Evolutionary conservation across 2,329 filamentous ascomycete species (phyloP), one percentile per base, ranked within the genome.

Genomic region (Claviceps spartinae): DNA sequence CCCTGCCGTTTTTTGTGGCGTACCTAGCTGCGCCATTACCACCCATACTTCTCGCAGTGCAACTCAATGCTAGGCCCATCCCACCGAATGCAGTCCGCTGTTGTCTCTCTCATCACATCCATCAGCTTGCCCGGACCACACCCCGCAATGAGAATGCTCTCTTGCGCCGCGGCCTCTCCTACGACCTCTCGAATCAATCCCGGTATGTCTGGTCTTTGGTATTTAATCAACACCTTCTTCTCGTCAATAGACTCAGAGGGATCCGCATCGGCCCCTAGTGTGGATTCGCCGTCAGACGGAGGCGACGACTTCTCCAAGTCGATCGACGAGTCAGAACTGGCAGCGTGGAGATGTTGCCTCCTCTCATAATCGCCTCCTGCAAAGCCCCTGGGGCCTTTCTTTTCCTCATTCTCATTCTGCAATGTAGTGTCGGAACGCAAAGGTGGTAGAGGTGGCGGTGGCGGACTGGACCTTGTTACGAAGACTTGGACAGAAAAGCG

Each of bases 41-140:
- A 72, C 5, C 66, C 70, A 60, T 75, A 75, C 44, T 70, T 63
- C 61, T 76, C 74, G 50, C 69, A 71, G 61, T 76, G 72, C 14
- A 76, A 61, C 56, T 74, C 72, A 3, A 77, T 61, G 26, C 67
- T 67, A 2, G 72, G 70, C 1, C 72, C 72, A 7, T 66, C 62
- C 0, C 60, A 49, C 22, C 60, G 63, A 47, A 76, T 73, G 51
- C 62, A 65, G 13, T 58, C 58, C 1, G 70, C 69, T 0, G 68
- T 63, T 2, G 69, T 67, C 49, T 71, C 67, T 26, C 73, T 68
- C 38, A 74, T 67, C 24, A 63, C 56, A 22, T 62, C 60, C 66
- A 73, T 72, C 48, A 77, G 58, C 5, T 61, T 59, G 3, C 62
- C 62, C 1, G 74, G 73, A 1, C 74, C 74, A 62, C 74, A 77